phyloP scores from a whole-genome alignment of 2,329 filamentous ascomycete species.

The Dactylella cylindrospora region DNA sequence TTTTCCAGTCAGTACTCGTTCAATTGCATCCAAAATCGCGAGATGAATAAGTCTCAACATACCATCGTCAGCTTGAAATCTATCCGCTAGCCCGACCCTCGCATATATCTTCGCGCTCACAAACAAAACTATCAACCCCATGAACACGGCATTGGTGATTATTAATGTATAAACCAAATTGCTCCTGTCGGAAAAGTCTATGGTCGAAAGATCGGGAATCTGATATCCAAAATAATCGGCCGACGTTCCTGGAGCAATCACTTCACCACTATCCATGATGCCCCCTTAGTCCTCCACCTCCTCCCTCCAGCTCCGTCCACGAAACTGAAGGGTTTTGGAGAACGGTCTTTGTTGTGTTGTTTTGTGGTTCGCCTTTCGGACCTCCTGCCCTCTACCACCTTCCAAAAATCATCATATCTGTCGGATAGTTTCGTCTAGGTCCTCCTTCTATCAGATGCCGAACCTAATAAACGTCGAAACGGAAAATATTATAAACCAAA shows the following conservation, averaged over 20 bases:
- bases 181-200: slow-evolving; percentile 38
- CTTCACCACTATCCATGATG: slow-evolving; percentile 26
- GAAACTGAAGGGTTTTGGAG: too few species aligned
- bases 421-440: too few species aligned
- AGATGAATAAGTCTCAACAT: neutral
- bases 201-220: slow-evolving; percentile 34
- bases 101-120: slow-evolving; percentile 40
- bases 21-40: neutral
- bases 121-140: slow-evolving; percentile 38
- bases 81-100: slow-evolving; percentile 24
- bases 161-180: slow-evolving; percentile 26
- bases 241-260: slow-evolving; percentile 20
- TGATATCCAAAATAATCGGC: slow-evolving; percentile 39
- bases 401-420: too few species aligned
- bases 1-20: neutral
- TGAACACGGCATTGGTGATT: slow-evolving; percentile 29
- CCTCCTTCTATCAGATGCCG: too few species aligned
- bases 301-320: neutral
- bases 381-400: too few species aligned
- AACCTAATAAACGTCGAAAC: too few species aligned
- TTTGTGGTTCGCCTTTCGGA: too few species aligned
- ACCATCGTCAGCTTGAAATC: slow-evolving; percentile 40
- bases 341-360: too few species aligned
- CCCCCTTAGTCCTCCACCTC: too few species aligned
- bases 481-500: too few species aligned